Base-by-base conservation (phyloP, 331 rosid species). In the Rhamnella rubrinervis region DNA sequence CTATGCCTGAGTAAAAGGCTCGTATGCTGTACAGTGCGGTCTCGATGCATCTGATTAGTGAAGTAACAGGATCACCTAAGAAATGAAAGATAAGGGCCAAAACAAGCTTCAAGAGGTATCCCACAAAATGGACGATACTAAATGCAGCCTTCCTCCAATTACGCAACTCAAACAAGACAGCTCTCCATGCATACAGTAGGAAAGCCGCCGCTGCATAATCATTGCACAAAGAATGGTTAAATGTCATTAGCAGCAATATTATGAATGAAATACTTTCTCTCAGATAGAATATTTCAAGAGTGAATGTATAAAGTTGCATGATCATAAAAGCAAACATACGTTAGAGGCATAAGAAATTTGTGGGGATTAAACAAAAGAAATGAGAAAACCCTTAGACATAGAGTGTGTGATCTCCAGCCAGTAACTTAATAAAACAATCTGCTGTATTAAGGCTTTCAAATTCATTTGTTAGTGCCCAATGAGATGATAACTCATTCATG, bases 111-210 rank as follows among this genome's bases (percentile, higher is more conserved):
- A 80, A 61, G 71, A 84, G 46, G 67, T 84, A 79, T 71, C 92
- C 89, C 71, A 74, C 59, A 63, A 90, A 93, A 19, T 72, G 71
- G 55, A 75, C 67, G 8, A 88, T 65, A 6, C 69, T 78, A 18
- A 81, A 26, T 50, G 81, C 88, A 49, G 78, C 86, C 59, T 76
- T 85, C 80, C 67, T 87, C 98, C 98, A 93, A 77, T 93, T 90
- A 21, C 80, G 73, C 31, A 93, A 77, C 73, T 93, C 98, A n/a
- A 91, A 86, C 44, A 93, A 72, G 64, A 91, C 95, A 17, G 91
- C 92, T 76, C 91, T 87, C 98, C 98, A 93, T n/a, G 96, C 87
- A 75, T 93, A 93, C 63, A 89, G 39, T 55, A 93, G 84, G 74
- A 93, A 87, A 59, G 76, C 95, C 65, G 77, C 59, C 17, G 88